Percentiles rank a stretch among this genome's conserved stretches.
Evolutionary conservation across 352 stramenopile genomes (phyloP).

Genomic region (Saprolegnia diclina): DNA sequence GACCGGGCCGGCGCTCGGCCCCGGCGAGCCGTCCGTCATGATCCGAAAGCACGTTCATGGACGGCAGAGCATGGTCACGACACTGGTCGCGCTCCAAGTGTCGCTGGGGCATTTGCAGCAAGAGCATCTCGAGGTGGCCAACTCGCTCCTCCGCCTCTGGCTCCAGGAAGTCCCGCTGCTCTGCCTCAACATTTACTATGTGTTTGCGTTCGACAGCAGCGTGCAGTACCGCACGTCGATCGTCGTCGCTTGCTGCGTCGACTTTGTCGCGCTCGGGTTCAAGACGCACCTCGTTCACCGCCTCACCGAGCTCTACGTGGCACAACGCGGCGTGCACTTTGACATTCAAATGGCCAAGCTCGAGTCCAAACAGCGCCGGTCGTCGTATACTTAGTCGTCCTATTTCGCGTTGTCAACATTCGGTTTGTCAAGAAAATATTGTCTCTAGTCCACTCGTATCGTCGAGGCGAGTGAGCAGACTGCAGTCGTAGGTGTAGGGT

Average conservation of each 20-base stretch:
- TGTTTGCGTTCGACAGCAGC: neutral
- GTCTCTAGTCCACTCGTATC: neutral
- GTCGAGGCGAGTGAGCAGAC: too few relatives aligned
- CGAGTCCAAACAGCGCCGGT: conserved; percentile 21
- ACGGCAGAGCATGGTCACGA: conserved; percentile 7
- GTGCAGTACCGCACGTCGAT: neutral
- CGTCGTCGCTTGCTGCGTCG: conserved; percentile 8
- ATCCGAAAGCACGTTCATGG: conserved; percentile 8
- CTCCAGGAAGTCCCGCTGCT: conserved; percentile 23
- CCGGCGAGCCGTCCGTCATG: neutral
- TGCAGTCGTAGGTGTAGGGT: too few relatives aligned
- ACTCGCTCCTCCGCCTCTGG: conserved; percentile 18
- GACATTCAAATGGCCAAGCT: conserved; percentile 25
- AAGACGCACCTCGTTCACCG: conserved; percentile 22
- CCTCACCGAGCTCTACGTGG: conserved; percentile 24
- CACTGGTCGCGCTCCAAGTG: conserved; percentile 16
- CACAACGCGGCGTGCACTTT: conserved; percentile 19
- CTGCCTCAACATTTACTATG: conserved; percentile 24
- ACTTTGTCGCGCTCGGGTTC: conserved; percentile 20
- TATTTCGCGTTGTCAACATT: neutral
- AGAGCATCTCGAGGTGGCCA: conserved; percentile 22
- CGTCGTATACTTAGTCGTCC: conserved; percentile 16
- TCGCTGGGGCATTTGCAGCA: conserved; percentile 9
- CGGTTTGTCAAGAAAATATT: neutral
- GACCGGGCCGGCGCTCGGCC: neutral